Percentiles rank a stretch among this genome's conserved stretches.
Evolutionary conservation across 805 yeast species (phyloP).

Genomic region (Candida awuae): DNA sequence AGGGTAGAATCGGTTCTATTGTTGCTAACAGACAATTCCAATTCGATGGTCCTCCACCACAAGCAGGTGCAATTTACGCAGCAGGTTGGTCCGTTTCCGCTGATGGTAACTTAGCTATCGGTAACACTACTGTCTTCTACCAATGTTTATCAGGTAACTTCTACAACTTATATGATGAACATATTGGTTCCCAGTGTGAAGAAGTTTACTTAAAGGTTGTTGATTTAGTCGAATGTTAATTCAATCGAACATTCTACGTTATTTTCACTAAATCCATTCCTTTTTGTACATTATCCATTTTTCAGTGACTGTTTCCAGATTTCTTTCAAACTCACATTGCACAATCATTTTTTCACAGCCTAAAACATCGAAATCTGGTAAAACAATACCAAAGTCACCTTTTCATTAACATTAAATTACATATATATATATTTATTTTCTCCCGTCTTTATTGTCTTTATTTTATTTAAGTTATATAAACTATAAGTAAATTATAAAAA

Average conservation of each 20-base stretch:
- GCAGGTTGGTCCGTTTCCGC: slow-evolving; percentile 44
- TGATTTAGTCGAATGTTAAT: slow-evolving; percentile 34
- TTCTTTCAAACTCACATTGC: too few species aligned
- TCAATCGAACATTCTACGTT: neutral
- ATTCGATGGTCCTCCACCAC: slow-evolving; percentile 61
- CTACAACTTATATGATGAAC: slow-evolving; percentile 50
- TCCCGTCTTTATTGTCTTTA: too few species aligned
- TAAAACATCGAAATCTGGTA: too few species aligned
- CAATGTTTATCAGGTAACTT: slow-evolving; percentile 50
- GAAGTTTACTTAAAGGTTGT: slow-evolving; percentile 39
- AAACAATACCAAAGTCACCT: too few species aligned
- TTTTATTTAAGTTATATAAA: too few species aligned
- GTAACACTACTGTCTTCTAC: slow-evolving; percentile 42
- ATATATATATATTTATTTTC: too few species aligned
- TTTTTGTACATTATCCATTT: too few species aligned
- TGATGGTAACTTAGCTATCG: slow-evolving; percentile 43
- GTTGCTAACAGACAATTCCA: slow-evolving; percentile 60
- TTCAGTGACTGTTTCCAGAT: too few species aligned
- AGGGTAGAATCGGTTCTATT: slow-evolving; percentile 50
- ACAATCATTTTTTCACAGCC: too few species aligned
- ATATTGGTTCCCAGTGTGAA: slow-evolving; percentile 38
- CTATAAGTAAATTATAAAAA: too few species aligned
- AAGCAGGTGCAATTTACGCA: slow-evolving; percentile 48
- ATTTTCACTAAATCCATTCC: too few species aligned
- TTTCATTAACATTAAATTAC: too few species aligned